Conservation (phyloP, 139 green algal species). For the Tetraselmis chui region DNA sequence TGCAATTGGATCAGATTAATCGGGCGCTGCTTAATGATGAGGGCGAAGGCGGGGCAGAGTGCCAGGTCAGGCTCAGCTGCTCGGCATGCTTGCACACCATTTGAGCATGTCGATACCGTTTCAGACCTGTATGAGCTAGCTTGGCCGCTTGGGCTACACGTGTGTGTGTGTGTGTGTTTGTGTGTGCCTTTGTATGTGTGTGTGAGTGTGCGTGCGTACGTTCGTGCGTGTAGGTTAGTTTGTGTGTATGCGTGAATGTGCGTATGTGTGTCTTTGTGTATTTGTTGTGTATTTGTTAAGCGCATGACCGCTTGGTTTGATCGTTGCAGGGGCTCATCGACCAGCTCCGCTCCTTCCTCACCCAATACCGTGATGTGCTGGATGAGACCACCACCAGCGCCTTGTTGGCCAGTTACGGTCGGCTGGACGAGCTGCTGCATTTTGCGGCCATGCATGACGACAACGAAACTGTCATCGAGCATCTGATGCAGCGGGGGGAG, state of each 20-base stretch:
- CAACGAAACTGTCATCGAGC: constrained; percentile 75
- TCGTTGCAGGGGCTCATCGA: neutral
- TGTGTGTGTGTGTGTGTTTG: too few species aligned
- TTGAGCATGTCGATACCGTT: too few species aligned
- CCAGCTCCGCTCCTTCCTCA: constrained; percentile 43
- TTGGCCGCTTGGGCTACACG: neutral
- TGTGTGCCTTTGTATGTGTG: too few species aligned
- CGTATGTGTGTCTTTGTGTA: too few species aligned
- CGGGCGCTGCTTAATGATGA: constrained; percentile 48
- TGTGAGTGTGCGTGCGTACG: too few species aligned
- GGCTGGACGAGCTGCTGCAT: constrained; percentile 75
- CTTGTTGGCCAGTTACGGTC: constrained; percentile 79
- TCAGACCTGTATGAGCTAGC: too few species aligned
- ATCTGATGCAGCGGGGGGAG: constrained; percentile 59
- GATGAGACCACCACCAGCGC: constrained; percentile 67
- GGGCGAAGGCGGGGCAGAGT: neutral
- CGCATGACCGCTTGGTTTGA: too few species aligned
- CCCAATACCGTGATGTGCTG: constrained; percentile 43
- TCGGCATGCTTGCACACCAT: too few species aligned
- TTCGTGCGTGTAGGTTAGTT: too few species aligned
- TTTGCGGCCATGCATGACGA: constrained; percentile 70
- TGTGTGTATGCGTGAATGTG: too few species aligned
- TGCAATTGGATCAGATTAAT: constrained; percentile 84
- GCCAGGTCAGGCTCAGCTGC: too few species aligned
- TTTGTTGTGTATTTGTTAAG: constrained; percentile 2